Conservation (phyloP, 2,329 filamentous ascomycete species). For the Tolypocladium ovalisporum region DNA sequence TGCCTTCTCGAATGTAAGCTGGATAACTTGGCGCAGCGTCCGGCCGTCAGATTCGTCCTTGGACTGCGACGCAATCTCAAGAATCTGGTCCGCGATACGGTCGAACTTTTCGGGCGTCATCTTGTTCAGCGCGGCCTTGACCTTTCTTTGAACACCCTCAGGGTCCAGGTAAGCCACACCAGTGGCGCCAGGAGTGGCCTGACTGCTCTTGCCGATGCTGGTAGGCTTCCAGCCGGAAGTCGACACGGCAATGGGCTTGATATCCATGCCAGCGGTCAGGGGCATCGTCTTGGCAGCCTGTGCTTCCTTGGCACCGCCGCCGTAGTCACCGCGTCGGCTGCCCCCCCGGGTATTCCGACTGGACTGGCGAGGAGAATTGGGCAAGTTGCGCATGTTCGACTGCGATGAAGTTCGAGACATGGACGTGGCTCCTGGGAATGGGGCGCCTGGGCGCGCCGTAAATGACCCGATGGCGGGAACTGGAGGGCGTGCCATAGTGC, state of each 20-base stretch:
- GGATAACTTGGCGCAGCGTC: slow-evolving; percentile 93
- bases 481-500: slow-evolving; percentile 32
- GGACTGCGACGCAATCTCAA: slow-evolving; percentile 85
- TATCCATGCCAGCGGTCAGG: slow-evolving; percentile 69
- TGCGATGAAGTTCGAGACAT: slow-evolving; percentile 58
- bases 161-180: slow-evolving; percentile 60
- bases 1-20: slow-evolving; percentile 98
- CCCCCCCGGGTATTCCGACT: slow-evolving; percentile 52
- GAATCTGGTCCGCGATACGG: slow-evolving; percentile 85
- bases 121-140: slow-evolving; percentile 98
- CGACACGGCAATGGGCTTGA: slow-evolving; percentile 68
- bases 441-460: slow-evolving; percentile 34
- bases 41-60: slow-evolving; percentile 92
- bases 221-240: slow-evolving; percentile 82
- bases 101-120: slow-evolving; percentile 99
- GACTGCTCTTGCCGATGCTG: slow-evolving; percentile 43
- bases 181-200: slow-evolving; percentile 19
- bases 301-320: slow-evolving; percentile 41
- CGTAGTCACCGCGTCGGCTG: slow-evolving; percentile 52
- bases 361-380: slow-evolving; percentile 60
- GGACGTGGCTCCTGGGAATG: slow-evolving; percentile 49
- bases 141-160: slow-evolving; percentile 93
- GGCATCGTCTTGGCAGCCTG: slow-evolving; percentile 82
- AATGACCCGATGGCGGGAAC: slow-evolving; percentile 31
- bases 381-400: slow-evolving; percentile 49